A percentile compares a stretch with the other conserved stretches of the same genome.
phyloP scores from a whole-genome alignment of 345 rosid species.

The Jatropha curcas region DNA sequence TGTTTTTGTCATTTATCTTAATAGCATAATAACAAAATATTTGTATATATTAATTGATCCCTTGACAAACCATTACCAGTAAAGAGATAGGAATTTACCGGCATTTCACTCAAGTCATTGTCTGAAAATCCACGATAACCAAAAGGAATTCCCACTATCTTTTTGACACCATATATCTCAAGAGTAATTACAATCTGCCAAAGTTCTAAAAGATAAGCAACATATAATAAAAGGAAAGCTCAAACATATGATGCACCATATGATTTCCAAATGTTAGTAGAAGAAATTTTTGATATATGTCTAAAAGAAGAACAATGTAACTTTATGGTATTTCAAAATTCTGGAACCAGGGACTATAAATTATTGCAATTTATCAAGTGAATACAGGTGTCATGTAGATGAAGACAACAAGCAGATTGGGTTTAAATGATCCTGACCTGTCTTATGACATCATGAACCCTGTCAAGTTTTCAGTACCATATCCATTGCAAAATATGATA shows the following conservation, averaged over 20 bases:
- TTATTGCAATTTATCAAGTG: neutral
- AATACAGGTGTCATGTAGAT: neutral
- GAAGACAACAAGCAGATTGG: conserved; percentile 7
- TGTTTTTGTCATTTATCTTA: neutral
- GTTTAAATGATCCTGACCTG: conserved; percentile 47
- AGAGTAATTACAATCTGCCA: conserved; percentile 92
- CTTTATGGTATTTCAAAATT: conserved; percentile 7
- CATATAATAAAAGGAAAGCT: conserved; percentile 14
- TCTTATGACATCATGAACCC: conserved; percentile 94
- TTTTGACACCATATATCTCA: conserved; percentile 93
- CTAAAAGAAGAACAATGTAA: neutral
- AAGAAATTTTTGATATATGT: neutral
- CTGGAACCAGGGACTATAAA: neutral
- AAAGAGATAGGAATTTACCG: conserved; percentile 40
- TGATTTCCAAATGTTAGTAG: neutral
- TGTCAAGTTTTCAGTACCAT: conserved; percentile 26
- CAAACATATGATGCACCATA: neutral
- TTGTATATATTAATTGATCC: neutral
- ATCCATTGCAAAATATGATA: neutral
- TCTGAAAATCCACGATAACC: conserved; percentile 90
- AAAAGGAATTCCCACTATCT: conserved; percentile 91
- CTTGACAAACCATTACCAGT: conserved; percentile 13
- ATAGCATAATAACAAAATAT: neutral
- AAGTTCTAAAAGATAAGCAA: conserved; percentile 12
- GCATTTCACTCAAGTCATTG: conserved; percentile 72